These are phyloP conservation scores for Trifolium pratense DNA, from an alignment of 306 rosid genomes.

Conservation along the genomic window DNA sequence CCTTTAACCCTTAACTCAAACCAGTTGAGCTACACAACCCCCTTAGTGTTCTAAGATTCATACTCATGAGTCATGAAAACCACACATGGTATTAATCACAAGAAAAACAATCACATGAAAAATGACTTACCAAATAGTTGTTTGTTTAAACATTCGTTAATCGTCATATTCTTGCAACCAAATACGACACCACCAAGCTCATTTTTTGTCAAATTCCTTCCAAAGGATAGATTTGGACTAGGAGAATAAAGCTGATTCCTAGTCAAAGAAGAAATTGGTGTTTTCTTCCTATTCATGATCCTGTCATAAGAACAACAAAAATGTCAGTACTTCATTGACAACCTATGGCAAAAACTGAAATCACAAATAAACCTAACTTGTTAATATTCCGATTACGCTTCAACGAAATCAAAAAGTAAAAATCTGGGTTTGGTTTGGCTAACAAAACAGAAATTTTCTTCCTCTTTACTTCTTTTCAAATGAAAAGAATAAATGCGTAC, in stretches of 20 bases:
- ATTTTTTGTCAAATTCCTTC: constrained; percentile 66
- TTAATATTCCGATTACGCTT: constrained; percentile 17
- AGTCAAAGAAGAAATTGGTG: constrained; percentile 16
- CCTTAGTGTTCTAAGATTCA: not conserved
- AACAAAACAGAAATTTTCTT: not conserved
- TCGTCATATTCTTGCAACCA: constrained; percentile 73
- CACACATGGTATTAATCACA: constrained; percentile 8
- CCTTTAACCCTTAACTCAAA: too few species aligned
- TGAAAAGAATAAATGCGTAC: not conserved
- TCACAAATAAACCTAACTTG: constrained; percentile 17
- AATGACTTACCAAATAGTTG: constrained; percentile 81
- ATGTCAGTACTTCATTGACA: constrained; percentile 9
- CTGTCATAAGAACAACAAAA: constrained; percentile 38
- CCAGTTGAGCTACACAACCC: too few species aligned
- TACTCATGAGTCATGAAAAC: constrained; percentile 10
- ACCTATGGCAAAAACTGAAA: constrained; percentile 29
- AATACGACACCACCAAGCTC: constrained; percentile 87
- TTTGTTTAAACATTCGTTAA: constrained; percentile 70
- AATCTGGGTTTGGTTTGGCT: not conserved
- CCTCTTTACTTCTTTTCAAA: too few species aligned
- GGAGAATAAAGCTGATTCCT: constrained; percentile 37
- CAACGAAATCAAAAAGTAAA: not conserved
- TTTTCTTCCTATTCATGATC: constrained; percentile 60
- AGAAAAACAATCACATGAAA: constrained; percentile 13
- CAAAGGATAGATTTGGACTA: constrained; percentile 34